phyloP scores from a whole-genome alignment of 179 eudicot species.

The Sideroxylon spinosum region DNA sequence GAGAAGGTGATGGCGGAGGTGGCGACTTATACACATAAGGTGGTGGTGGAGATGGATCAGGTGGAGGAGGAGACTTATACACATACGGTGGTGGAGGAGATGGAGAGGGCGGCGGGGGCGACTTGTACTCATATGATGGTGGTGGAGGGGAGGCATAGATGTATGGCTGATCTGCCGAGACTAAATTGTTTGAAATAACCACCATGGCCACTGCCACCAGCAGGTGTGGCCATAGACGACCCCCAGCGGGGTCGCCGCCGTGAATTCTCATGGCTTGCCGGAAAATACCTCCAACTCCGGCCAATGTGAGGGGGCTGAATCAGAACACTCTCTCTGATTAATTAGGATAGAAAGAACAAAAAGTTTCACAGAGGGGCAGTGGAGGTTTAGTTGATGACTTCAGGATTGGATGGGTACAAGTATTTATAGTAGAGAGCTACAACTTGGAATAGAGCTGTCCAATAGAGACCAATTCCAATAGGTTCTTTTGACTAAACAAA shows the following conservation, averaged over 20 bases:
- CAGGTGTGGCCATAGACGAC: conserved; percentile 25
- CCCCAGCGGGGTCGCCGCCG: conserved; percentile 30
- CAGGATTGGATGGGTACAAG: background rate
- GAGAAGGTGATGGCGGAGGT: conserved; percentile 24
- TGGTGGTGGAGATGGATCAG: conserved; percentile 23
- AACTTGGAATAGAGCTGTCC: conserved; percentile 30
- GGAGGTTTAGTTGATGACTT: conserved; percentile 18
- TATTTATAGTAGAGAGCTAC: conserved; percentile 22
- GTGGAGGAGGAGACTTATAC: background rate
- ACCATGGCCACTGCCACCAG: conserved; percentile 27
- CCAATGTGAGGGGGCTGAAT: too few species aligned
- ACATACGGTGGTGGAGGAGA: background rate
- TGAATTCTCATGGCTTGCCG: conserved; percentile 23
- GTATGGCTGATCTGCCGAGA: conserved; percentile 35
- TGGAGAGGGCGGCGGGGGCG: conserved; percentile 13
- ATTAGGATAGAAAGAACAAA: background rate
- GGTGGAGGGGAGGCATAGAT: conserved; percentile 37
- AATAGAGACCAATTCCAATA: conserved; percentile 8
- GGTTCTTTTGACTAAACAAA: too few species aligned
- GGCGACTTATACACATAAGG: conserved; percentile 28
- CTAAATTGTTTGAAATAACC: conserved; percentile 18
- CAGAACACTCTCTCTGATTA: background rate
- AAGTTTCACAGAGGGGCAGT: background rate
- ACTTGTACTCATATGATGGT: conserved; percentile 23
- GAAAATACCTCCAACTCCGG: background rate